Base-by-base conservation (phyloP, 1,139 yeast species). In the Taphrina flavorubra region DNA sequence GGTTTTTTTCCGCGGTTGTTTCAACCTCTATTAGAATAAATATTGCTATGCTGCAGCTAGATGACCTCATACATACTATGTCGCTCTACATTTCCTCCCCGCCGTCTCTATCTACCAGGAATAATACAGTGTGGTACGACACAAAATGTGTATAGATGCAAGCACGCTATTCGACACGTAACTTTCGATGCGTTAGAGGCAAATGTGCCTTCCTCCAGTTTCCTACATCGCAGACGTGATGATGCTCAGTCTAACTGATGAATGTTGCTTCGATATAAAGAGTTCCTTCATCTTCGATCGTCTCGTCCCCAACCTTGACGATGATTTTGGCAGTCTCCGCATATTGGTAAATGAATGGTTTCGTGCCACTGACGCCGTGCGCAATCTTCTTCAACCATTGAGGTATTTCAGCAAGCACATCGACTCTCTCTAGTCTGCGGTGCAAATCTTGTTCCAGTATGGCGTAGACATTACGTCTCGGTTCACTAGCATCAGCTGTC, bases 331-430 rank as follows among this genome's bases (percentile, higher is more conserved):
- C 78, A 62, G 84, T 82, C 78, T 89, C 87, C 77, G 88, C 85
- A 80, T 85, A 94, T 81, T 94, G 99, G 79, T 92, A 94, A 75
- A 94, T 92, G 81, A 86, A 94, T 47, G 99, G 99, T 77, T 88
- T 90, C 56, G 98, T 88, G 68, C 98, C 99, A 14, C 96, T 94
- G 70, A 92, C 95, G 71, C 97, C 97, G 72, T 92, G 87, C 56
- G 91, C 98, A 71, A 94, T 90, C 75, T 88, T 89, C 80, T 94
- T 94, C 73, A 94, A 96, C 79, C 94, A 92, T 74, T 86, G 88
- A 57, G 99, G 99, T 71, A 94, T 88, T 81, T 94, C 99, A 56
- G 94, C 92, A 97, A 94, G 92, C 71, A 94, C 98, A 79, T 94
- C 99, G 69, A 94, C 92, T 76, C 98, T 86, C 80, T 91, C 97